Base-by-base conservation (phyloP, 192 early-diverging fungal species). In the Entomortierella chlamydospora region DNA sequence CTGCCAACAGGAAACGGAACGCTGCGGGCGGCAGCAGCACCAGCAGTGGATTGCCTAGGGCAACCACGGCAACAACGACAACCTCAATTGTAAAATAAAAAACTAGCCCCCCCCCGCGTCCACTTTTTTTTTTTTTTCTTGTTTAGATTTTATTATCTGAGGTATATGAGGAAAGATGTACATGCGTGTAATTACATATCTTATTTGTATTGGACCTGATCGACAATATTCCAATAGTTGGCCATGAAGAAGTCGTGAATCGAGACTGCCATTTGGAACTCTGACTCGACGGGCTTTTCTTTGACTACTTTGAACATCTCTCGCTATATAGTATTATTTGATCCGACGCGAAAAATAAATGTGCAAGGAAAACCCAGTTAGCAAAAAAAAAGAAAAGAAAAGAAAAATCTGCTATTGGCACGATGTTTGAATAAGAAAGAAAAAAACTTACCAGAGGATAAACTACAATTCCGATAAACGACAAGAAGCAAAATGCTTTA, bases 231-330 rank as follows among this genome's bases (percentile, higher is more conserved):
- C 62, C 72, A 70, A 45, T 67, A 73, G 30, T 70, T 76, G 4
- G 37, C 22, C 20, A 43, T 39, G 47, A 64, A 81, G 55, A 80
- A 81, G 3, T 81, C 72, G 10, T 30, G 29, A 5, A 73, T 58
- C 0, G 67, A 61, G 41, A 84, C 70, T 47, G 64, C 69, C 78
- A 84, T 77, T 33, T 65, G 17, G 42, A 84, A 84, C 52, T 81
- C 69, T 58, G 78, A 81, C 45, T 64, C 55, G 20, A 84, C 28
- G 7, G 57, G 49, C 49, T 68, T 70, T 20, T 78, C 67, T 37
- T 70, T 69, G 43, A 64, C 66, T 9, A 61, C 60, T 25, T 73
- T 84, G 39, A 64, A 64, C 31, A 61, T 64, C n/a, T 81, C 68
- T 25, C 74, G 61, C 74, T 78, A 60, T 39, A 26, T 28, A n/a